These are phyloP conservation scores for Boletus rubescentipes DNA, from an alignment of 768 basidiomycete species.

Conservation along the genomic window DNA sequence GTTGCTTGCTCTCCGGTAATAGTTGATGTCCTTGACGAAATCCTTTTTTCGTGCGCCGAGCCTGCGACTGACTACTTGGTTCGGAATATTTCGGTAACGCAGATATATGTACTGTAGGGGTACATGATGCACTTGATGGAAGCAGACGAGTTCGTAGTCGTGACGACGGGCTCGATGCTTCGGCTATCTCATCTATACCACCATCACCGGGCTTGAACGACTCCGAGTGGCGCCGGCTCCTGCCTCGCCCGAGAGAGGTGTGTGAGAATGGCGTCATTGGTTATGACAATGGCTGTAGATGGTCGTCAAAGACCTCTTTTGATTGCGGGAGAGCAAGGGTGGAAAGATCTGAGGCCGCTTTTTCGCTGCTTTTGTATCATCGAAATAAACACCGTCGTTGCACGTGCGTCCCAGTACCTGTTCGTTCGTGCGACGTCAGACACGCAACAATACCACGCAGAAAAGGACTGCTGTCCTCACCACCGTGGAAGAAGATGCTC, in stretches of 20 bases:
- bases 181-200: not conserved
- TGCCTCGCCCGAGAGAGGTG: not conserved
- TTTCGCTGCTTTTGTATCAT: too few species aligned
- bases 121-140: not conserved
- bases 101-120: not conserved
- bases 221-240: slow-evolving; percentile 18
- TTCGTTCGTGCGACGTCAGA: too few species aligned
- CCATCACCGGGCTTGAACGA: not conserved
- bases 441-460: too few species aligned
- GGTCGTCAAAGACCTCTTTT: not conserved
- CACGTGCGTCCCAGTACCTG: too few species aligned
- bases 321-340: not conserved
- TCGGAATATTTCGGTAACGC: not conserved
- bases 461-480: too few species aligned
- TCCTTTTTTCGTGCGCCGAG: slow-evolving; percentile 42
- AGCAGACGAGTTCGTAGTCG: not conserved
- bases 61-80: not conserved
- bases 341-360: slow-evolving; percentile 32
- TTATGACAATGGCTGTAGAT: too few species aligned
- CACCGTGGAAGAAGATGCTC: too few species aligned
- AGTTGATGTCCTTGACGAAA: slow-evolving; percentile 62
- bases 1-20: slow-evolving; percentile 35
- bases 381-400: too few species aligned
- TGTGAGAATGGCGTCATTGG: not conserved
- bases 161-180: not conserved